phyloP scores from a whole-genome alignment of 331 rosid species.

The Pyracantha coccinea region DNA sequence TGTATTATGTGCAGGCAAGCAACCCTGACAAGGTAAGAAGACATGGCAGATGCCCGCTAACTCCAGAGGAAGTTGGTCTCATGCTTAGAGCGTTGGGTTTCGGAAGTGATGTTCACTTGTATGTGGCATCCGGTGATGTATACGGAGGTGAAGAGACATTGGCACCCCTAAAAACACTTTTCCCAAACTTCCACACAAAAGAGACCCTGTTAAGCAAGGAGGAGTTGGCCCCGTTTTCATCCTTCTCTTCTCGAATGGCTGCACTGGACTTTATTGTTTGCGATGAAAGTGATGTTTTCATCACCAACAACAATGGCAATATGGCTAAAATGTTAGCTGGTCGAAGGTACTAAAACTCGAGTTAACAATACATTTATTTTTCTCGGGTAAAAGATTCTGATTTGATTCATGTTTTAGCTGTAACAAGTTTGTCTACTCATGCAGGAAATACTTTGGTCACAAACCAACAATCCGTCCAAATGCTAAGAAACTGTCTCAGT shows the following conservation, averaged over 20 bases:
- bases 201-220: constrained; percentile 58
- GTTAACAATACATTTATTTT: not conserved
- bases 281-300: constrained; percentile 78
- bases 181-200: constrained; percentile 74
- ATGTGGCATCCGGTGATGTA: constrained; percentile 89
- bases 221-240: constrained; percentile 58
- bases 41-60: constrained; percentile 86
- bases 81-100: constrained; percentile 81
- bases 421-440: constrained; percentile 4
- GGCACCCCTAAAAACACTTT: constrained; percentile 68
- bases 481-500: constrained; percentile 49
- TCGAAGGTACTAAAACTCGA: constrained; percentile 39
- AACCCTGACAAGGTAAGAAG: constrained; percentile 76
- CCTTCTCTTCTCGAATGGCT: constrained; percentile 93
- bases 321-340: constrained; percentile 95
- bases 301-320: constrained; percentile 82
- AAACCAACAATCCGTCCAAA: constrained; percentile 89
- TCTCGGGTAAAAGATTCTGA: not conserved
- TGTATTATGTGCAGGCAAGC: constrained; percentile 37
- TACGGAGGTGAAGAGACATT: constrained; percentile 72
- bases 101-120: constrained; percentile 60
- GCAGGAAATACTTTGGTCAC: constrained; percentile 88
- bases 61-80: constrained; percentile 87
- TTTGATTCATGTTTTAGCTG: not conserved
- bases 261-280: constrained; percentile 76